These are phyloP conservation scores for Trichoderma atroviride DNA, from an alignment of 2,329 filamentous ascomycete genomes.

Conservation along the genomic window DNA sequence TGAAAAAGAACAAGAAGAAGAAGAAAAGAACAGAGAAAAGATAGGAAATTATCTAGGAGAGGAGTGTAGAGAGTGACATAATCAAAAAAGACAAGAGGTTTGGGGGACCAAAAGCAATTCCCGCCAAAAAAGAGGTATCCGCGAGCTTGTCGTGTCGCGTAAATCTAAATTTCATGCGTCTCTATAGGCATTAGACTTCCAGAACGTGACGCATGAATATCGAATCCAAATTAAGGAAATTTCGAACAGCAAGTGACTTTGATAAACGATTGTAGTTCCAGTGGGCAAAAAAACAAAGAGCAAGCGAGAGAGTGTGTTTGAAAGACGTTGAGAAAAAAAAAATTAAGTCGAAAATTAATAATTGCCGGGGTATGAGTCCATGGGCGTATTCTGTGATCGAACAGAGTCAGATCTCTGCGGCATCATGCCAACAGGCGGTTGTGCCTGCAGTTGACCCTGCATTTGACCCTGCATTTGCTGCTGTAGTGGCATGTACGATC, in stretches of 20 bases:
- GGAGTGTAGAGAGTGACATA: constrained; percentile 17
- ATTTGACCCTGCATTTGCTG: constrained; percentile 26
- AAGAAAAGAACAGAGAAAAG: neutral
- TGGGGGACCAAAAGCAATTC: neutral
- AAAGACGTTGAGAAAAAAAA: neutral
- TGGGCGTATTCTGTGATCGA: neutral
- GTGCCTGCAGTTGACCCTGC: constrained; percentile 10
- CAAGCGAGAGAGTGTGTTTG: neutral
- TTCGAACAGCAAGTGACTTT: constrained; percentile 37
- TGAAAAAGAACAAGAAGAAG: neutral
- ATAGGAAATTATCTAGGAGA: constrained; percentile 9
- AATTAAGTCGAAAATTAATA: neutral
- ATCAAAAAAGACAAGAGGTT: neutral
- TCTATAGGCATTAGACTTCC: constrained; percentile 22
- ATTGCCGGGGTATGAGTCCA: constrained; percentile 1
- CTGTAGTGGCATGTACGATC: constrained; percentile 11
- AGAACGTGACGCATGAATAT: constrained; percentile 23
- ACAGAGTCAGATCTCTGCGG: constrained; percentile 17
- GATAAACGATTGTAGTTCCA: neutral
- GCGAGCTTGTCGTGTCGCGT: constrained; percentile 14
- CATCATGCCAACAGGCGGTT: neutral
- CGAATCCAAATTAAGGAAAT: constrained; percentile 17
- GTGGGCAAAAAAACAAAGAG: neutral
- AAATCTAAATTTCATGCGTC: constrained; percentile 25
- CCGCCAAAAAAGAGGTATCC: neutral